Conservation (phyloP, 805 yeast genomes). For the Wickerhamiella azymoides region DNA sequence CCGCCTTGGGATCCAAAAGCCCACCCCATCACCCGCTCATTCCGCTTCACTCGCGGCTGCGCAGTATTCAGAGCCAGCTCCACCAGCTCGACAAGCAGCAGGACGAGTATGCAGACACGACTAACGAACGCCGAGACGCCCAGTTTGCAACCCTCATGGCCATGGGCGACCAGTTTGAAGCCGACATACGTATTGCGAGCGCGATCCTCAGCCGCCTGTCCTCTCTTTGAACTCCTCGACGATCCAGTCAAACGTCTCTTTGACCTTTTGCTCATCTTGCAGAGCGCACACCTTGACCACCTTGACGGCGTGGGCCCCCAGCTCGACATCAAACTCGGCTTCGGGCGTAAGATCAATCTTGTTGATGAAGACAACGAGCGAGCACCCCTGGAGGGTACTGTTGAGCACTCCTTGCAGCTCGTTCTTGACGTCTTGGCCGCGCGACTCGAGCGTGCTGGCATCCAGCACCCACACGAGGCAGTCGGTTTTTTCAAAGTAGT, state of each 20-base stretch:
- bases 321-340: slow-evolving; percentile 16
- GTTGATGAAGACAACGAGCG: slow-evolving; percentile 56
- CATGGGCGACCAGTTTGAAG: neutral
- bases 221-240: slow-evolving; percentile 26
- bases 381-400: slow-evolving; percentile 56
- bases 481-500: slow-evolving; percentile 75
- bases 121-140: neutral
- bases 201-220: neutral
- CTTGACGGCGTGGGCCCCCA: slow-evolving; percentile 30
- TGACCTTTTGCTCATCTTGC: slow-evolving; percentile 29
- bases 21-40: too few relatives aligned
- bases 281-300: slow-evolving; percentile 37
- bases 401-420: slow-evolving; percentile 51
- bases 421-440: slow-evolving; percentile 48
- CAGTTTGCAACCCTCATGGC: neutral
- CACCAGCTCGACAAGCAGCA: too few relatives aligned
- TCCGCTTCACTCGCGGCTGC: too few relatives aligned
- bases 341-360: slow-evolving; percentile 46
- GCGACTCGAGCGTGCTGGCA: slow-evolving; percentile 35
- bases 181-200: neutral
- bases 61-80: too few relatives aligned
- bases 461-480: slow-evolving; percentile 81
- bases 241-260: slow-evolving; percentile 32
- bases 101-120: too few relatives aligned
- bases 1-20: too few relatives aligned